These are phyloP conservation scores for Fragaria vesca DNA, from an alignment of 306 rosid species.

Conservation along the genomic window DNA sequence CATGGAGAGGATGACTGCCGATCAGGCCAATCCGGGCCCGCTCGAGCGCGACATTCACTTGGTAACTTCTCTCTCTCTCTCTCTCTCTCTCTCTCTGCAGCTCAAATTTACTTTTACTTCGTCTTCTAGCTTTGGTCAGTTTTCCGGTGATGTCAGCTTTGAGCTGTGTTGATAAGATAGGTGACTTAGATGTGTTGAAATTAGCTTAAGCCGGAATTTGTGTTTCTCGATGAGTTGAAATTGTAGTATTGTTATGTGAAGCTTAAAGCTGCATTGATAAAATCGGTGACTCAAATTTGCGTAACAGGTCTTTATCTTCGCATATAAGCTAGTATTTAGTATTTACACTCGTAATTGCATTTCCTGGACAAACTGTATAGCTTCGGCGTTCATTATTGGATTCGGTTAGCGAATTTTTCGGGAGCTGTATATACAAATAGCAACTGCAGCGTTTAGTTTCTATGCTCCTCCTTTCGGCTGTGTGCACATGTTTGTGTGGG, in stretches of 20 bases:
- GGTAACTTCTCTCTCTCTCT: slow-evolving; percentile 13
- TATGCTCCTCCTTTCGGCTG: neutral
- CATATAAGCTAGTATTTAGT: neutral
- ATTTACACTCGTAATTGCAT: neutral
- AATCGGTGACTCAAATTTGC: neutral
- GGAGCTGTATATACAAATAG: neutral
- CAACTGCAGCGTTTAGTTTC: neutral
- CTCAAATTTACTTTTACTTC: neutral
- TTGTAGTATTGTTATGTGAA: neutral
- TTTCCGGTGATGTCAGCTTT: neutral
- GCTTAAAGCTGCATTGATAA: neutral
- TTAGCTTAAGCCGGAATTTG: neutral
- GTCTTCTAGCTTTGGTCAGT: neutral
- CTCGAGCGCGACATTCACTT: slow-evolving; percentile 32
- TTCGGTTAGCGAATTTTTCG: neutral
- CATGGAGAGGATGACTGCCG: slow-evolving; percentile 24
- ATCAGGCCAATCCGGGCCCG: slow-evolving; percentile 29
- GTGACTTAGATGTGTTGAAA: neutral
- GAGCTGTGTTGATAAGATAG: neutral
- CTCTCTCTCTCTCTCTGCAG: neutral
- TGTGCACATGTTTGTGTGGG: neutral
- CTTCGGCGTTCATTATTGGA: neutral
- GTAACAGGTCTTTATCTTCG: neutral
- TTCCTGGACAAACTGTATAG: neutral
- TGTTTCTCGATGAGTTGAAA: neutral